Evolutionary conservation across 257 asterid species (phyloP).

Genomic region (Petunia axillaris): DNA sequence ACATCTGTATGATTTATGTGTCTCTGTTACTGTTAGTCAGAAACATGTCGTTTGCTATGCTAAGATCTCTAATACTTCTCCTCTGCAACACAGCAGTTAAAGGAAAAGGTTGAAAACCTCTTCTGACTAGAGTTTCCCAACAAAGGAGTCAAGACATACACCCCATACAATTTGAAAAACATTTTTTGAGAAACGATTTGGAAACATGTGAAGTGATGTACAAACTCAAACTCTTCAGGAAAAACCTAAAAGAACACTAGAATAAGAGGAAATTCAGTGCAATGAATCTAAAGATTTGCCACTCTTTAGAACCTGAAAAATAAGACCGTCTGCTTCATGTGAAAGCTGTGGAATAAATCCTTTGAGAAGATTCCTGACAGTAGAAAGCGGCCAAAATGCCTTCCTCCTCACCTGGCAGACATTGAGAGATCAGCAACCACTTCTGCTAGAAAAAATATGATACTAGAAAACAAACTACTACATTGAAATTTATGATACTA

Average conservation of each 20-base stretch:
- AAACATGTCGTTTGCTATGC: neutral
- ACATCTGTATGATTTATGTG: neutral
- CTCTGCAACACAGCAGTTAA: neutral
- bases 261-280: no score
- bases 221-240: neutral
- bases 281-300: no score
- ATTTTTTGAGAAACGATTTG: no score
- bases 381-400: slow-evolving; percentile 92
- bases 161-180: no score
- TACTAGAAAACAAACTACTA: no score
- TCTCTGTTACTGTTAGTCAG: neutral
- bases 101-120: neutral
- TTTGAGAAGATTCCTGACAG: slow-evolving; percentile 77
- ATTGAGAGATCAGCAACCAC: slow-evolving; percentile 35
- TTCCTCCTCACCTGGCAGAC: slow-evolving; percentile 85
- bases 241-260: no score
- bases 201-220: no score
- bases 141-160: neutral
- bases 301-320: slow-evolving; percentile 66
- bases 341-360: slow-evolving; percentile 89
- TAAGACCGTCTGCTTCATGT: slow-evolving; percentile 93
- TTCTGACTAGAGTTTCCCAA: neutral
- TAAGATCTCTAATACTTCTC: neutral
- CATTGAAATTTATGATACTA: neutral
- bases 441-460: slow-evolving; percentile 20